Conservation (phyloP, 1,284 basidiomycete species). For the Sanghuangporus sanghuang region DNA sequence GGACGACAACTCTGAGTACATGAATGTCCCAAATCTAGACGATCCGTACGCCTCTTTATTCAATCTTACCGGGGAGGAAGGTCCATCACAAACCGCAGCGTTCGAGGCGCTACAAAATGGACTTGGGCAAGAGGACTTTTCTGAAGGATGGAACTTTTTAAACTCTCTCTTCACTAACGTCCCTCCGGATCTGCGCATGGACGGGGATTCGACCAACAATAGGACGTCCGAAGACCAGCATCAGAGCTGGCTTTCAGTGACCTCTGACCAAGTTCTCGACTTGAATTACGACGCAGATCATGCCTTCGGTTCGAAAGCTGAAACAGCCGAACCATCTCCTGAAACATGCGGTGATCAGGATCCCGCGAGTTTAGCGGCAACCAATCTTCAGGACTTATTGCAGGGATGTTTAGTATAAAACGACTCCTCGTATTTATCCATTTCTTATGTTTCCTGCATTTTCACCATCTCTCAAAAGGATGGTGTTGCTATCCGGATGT, state of each 20-base stretch:
- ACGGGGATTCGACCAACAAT: neutral
- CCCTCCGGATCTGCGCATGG: neutral
- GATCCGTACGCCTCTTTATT: neutral
- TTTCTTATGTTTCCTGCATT: neutral
- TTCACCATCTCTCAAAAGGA: neutral
- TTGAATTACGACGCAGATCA: neutral
- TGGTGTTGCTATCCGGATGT: too few species aligned
- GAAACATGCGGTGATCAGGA: neutral
- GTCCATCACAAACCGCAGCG: conserved; percentile 1
- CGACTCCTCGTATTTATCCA: neutral
- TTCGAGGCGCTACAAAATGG: conserved; percentile 15
- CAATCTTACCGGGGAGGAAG: conserved; percentile 4
- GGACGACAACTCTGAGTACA: neutral
- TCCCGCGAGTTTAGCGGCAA: conserved; percentile 1
- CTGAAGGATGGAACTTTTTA: conserved; percentile 16
- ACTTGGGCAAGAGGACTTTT: conserved; percentile 12
- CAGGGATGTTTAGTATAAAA: conserved; percentile 14
- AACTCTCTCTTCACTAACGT: neutral
- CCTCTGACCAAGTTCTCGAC: neutral
- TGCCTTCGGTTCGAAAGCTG: neutral
- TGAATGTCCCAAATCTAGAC: neutral
- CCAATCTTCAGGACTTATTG: conserved; percentile 14
- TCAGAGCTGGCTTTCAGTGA: neutral
- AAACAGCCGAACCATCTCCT: neutral
- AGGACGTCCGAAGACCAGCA: neutral